A percentile compares a stretch with the other conserved stretches of the same genome.
Evolutionary conservation across 2,329 filamentous ascomycete species (phyloP).

Genomic region (Cercospora beticola): DNA sequence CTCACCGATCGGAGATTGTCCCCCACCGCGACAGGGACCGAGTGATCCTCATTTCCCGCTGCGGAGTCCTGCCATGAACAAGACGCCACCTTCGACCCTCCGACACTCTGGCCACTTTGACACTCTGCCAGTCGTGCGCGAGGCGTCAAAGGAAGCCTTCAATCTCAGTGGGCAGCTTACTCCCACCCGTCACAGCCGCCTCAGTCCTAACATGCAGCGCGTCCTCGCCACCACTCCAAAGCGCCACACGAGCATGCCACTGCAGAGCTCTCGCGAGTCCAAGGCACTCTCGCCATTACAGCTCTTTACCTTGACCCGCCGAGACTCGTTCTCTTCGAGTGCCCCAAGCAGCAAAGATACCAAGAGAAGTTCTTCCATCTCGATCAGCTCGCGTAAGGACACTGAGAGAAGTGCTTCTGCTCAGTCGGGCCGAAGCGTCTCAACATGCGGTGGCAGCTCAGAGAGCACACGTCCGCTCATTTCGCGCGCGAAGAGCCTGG

Average conservation of each 20-base stretch:
- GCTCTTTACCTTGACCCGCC: constrained; percentile 5
- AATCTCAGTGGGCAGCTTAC: not conserved
- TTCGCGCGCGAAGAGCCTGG: not conserved
- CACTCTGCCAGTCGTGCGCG: constrained; percentile 18
- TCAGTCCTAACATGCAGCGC: constrained; percentile 14
- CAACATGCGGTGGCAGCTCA: not conserved
- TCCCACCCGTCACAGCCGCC: not conserved
- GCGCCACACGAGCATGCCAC: constrained; percentile 13
- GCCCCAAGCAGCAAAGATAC: not conserved
- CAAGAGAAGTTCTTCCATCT: constrained; percentile 2
- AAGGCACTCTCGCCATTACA: constrained; percentile 7
- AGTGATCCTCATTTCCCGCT: not conserved
- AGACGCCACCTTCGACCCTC: not conserved
- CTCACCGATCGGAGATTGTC: constrained; percentile 3
- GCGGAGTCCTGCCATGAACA: not conserved
- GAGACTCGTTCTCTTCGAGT: not conserved
- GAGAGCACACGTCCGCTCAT: constrained; percentile 8
- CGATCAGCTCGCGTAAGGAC: not conserved
- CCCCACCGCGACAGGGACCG: not conserved
- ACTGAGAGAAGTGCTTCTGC: constrained; percentile 3
- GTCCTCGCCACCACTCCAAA: constrained; percentile 8
- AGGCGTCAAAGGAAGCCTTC: constrained; percentile 18
- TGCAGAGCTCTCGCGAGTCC: constrained; percentile 9
- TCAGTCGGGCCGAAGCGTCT: not conserved
- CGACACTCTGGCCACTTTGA: constrained; percentile 12